These are phyloP conservation scores for Isoetes taiwanensis DNA, from an alignment of 75 land plant genomes.

Conservation along the genomic window DNA sequence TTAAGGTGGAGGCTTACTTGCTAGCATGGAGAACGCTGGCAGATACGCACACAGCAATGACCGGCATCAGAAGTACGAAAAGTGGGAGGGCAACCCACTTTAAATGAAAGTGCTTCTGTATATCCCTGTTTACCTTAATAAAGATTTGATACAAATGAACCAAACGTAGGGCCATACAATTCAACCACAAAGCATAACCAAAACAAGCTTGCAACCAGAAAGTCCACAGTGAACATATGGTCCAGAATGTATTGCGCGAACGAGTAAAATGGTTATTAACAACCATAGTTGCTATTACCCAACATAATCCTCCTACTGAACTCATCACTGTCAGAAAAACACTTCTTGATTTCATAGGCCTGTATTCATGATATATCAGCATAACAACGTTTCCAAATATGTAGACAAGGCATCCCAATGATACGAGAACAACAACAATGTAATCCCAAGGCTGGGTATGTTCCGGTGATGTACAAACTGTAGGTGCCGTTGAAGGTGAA, in stretches of 20 bases:
- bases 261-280: slow-evolving; percentile 11
- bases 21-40: slow-evolving; percentile 1
- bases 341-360: slow-evolving; percentile 13
- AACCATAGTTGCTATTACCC: slow-evolving; percentile 20
- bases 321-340: slow-evolving; percentile 21
- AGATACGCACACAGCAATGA: slow-evolving; percentile 12
- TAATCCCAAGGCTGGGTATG: slow-evolving; percentile 10
- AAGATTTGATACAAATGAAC: slow-evolving; percentile 6
- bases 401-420: slow-evolving; percentile 13
- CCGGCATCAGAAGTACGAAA: slow-evolving; percentile 14
- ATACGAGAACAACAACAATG: slow-evolving; percentile 6
- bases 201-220: slow-evolving; percentile 23
- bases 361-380: slow-evolving; percentile 10
- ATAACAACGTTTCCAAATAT: slow-evolving; percentile 17
- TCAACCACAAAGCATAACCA: slow-evolving; percentile 24
- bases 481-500: no score
- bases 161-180: slow-evolving; percentile 16
- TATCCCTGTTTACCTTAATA: slow-evolving; percentile 2
- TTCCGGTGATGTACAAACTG: no score
- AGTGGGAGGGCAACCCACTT: slow-evolving; percentile 6
- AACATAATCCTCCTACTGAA: slow-evolving; percentile 25
- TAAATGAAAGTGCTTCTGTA: background rate
- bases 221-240: slow-evolving; percentile 11
- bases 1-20: slow-evolving; percentile 3
- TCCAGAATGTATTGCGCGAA: background rate